Conservation (phyloP, 2,329 filamentous ascomycete genomes). For the Bipolaris sorokiniana region DNA sequence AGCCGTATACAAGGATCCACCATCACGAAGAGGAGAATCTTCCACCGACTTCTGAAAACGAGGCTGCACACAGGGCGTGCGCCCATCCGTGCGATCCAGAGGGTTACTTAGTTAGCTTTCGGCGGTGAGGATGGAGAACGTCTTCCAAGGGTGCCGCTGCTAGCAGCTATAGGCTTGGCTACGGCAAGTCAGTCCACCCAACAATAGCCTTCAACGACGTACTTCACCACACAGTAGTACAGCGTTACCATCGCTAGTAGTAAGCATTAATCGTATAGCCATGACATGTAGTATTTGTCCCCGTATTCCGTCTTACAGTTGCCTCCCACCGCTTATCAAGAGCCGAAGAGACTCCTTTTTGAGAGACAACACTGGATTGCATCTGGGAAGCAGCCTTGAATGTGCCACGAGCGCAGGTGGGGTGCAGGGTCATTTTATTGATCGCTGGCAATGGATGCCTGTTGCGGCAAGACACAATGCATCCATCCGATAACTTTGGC, state of each 20-base stretch:
- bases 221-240: background rate
- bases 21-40: background rate
- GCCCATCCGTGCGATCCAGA: background rate
- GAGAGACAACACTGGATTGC: background rate
- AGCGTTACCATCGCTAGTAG: background rate
- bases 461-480: slow-evolving; percentile 35
- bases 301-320: background rate
- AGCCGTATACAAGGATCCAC: background rate
- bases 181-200: background rate
- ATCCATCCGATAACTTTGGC: slow-evolving; percentile 38
- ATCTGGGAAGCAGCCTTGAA: slow-evolving; percentile 10
- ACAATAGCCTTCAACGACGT: background rate
- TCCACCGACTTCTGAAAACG: background rate
- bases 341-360: background rate
- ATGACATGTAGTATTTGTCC: slow-evolving; percentile 1
- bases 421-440: slow-evolving; percentile 37
- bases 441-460: slow-evolving; percentile 33
- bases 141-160: background rate
- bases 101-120: background rate
- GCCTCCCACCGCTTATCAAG: background rate
- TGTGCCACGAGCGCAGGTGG: slow-evolving; percentile 16
- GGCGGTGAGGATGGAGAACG: slow-evolving; percentile 2
- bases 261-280: background rate
- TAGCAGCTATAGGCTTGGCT: slow-evolving; percentile 1
- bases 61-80: background rate